Conservation (phyloP, 192 early-diverging fungal species). For the Phycomyces nitens region DNA sequence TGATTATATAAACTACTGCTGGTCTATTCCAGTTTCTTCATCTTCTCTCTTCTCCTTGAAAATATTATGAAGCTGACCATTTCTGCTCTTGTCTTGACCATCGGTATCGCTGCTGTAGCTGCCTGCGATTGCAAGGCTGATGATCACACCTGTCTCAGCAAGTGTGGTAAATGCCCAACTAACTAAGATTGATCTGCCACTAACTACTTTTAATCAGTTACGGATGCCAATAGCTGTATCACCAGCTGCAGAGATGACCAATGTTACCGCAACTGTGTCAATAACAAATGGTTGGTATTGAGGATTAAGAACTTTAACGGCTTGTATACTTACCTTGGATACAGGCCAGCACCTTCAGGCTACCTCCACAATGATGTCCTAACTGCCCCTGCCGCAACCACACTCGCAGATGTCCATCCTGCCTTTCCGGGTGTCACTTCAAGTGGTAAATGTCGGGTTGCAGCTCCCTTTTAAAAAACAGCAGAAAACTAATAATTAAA, state of each 20-base stretch:
- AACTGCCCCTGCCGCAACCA: neutral
- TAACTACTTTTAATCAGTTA: neutral
- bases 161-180: conserved; percentile 2
- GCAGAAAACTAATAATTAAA: too few species aligned
- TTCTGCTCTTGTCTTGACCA: neutral
- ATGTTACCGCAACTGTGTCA: neutral
- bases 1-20: too few species aligned
- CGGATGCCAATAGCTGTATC: neutral
- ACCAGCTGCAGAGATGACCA: neutral
- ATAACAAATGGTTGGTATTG: neutral
- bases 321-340: too few species aligned
- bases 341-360: neutral
- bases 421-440: neutral
- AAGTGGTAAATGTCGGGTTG: too few species aligned
- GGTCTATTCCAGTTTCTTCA: neutral
- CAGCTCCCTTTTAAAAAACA: too few species aligned
- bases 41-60: neutral
- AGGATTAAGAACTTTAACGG: too few species aligned
- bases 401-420: neutral
- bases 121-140: conserved; percentile 1
- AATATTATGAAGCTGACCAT: too few species aligned
- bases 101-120: neutral
- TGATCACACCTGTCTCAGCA: conserved; percentile 6
- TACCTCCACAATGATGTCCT: neutral
- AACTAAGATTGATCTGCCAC: neutral